Evolutionary conservation across 2,329 filamentous ascomycete genomes (phyloP), one percentile per base, ranked within the genome.

Genomic region (Ophiosphaerella narmari): DNA sequence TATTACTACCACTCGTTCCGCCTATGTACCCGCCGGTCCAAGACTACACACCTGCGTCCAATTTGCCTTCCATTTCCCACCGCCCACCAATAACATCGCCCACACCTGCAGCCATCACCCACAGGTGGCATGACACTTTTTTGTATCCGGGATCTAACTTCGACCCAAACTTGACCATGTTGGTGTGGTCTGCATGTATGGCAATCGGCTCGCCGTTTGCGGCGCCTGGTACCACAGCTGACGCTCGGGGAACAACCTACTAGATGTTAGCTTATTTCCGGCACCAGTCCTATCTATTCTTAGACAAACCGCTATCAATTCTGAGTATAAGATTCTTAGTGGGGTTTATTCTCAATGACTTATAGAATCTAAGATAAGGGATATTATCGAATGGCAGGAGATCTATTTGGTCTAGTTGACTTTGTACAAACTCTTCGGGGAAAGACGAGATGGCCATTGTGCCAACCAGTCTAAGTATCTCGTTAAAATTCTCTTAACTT

Each of bases 221-320:
- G 23, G 67, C 62, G 35, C 71, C 69, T 46, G 67, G 67, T 23
- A 75, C 62, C 11, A 73, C 65, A 5, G 72, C 73, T 14, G 72
- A 75, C n/a, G 59, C 52, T 52, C 50, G 52, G 35, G 69, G 70
- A 16, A 75, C 72, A 12, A 75, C 62, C 66, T 72, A 34, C 39
- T 11, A n/a, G n/a, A n/a, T n/a, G n/a, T n/a, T n/a, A n/a, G n/a
- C n/a, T n/a, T n/a, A n/a, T n/a, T n/a, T n/a, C n/a, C n/a, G n/a
- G n/a, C n/a, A n/a, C n/a, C n/a, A n/a, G n/a, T n/a, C n/a, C n/a
- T n/a, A n/a, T n/a, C n/a, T n/a, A n/a, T n/a, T n/a, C n/a, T n/a
- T n/a, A n/a, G n/a, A n/a, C n/a, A n/a, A n/a, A n/a, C n/a, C n/a
- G n/a, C n/a, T n/a, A n/a, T n/a, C n/a, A n/a, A n/a, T n/a, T n/a